phyloP scores from a whole-genome alignment of 345 rosid genomes.

The Acer yangbiense region DNA sequence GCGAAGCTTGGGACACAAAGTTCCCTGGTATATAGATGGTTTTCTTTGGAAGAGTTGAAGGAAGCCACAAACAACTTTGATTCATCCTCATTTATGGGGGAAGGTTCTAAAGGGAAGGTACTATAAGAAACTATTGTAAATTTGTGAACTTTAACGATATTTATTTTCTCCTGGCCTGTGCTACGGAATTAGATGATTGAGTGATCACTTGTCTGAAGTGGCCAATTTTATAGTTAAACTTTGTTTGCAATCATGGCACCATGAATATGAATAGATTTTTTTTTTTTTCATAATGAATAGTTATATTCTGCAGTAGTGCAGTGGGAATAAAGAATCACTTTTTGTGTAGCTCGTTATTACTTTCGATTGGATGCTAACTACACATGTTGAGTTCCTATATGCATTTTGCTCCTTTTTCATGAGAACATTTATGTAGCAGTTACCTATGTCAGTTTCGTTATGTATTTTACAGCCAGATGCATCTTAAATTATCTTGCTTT shows the following conservation, averaged over 20 bases:
- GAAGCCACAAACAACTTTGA: conserved; percentile 79
- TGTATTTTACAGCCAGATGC: conserved; percentile 5
- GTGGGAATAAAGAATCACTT: background rate
- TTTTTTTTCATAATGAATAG: background rate
- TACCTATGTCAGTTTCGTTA: background rate
- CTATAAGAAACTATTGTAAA: background rate
- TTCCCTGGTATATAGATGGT: conserved; percentile 48
- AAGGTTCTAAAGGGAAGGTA: conserved; percentile 93
- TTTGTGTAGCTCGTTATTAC: background rate
- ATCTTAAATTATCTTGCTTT: conserved; percentile 13
- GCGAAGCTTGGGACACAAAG: conserved; percentile 73
- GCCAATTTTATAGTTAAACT: background rate
- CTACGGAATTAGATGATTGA: conserved; percentile 1
- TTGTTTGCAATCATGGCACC: background rate
- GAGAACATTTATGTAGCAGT: no score
- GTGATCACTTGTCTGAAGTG: background rate
- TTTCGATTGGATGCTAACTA: background rate
- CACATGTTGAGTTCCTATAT: background rate
- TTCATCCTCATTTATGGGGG: conserved; percentile 66
- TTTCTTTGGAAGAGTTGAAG: conserved; percentile 75
- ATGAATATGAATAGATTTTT: background rate
- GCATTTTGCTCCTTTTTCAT: background rate
- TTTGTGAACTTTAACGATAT: background rate
- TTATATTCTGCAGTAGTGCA: background rate
- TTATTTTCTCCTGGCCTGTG: background rate